A percentile compares a stretch with the other conserved stretches of the same genome.
Conservation (phyloP, 75 land plant species). For the Gnetum montanum region DNA sequence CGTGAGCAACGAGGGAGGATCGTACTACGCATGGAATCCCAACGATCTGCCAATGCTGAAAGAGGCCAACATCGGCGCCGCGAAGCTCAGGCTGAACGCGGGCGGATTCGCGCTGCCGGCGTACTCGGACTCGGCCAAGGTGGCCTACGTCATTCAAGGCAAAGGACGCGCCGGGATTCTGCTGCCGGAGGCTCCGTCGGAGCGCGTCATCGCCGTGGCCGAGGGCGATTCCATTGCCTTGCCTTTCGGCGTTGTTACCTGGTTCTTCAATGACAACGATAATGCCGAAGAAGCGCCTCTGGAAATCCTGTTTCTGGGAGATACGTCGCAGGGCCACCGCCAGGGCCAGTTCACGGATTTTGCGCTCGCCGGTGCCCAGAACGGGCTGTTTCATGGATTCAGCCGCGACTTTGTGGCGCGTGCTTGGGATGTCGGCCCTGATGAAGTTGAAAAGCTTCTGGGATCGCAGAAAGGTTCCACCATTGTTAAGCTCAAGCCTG, state of each 20-base stretch:
- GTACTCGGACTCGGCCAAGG: constrained; percentile 63
- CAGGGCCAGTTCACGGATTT: constrained; percentile 55
- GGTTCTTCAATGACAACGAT: constrained; percentile 64
- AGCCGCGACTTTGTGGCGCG: constrained; percentile 49
- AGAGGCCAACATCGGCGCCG: constrained; percentile 50
- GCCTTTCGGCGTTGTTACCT: constrained; percentile 56
- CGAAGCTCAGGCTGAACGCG: constrained; percentile 41
- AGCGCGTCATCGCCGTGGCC: constrained; percentile 48
- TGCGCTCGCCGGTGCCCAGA: constrained; percentile 37
- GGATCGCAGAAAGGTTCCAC: constrained; percentile 20
- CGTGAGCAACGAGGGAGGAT: constrained; percentile 42
- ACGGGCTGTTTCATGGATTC: constrained; percentile 62
- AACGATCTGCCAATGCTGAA: constrained; percentile 46
- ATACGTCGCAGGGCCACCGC: constrained; percentile 51
- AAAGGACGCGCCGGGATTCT: constrained; percentile 52
- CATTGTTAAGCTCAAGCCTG: constrained; percentile 28
- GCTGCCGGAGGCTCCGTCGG: constrained; percentile 38
- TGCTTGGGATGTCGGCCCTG: constrained; percentile 55
- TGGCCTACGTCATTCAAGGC: constrained; percentile 75
- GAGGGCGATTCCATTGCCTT: constrained; percentile 63
- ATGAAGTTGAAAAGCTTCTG: constrained; percentile 27
- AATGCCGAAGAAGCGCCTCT: constrained; percentile 27
- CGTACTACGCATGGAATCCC: constrained; percentile 42
- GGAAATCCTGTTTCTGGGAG: constrained; percentile 53
- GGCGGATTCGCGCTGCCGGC: constrained; percentile 48